These are phyloP conservation scores for Ustilago bromivora DNA, from an alignment of 1,284 basidiomycete genomes.

Conservation along the genomic window DNA sequence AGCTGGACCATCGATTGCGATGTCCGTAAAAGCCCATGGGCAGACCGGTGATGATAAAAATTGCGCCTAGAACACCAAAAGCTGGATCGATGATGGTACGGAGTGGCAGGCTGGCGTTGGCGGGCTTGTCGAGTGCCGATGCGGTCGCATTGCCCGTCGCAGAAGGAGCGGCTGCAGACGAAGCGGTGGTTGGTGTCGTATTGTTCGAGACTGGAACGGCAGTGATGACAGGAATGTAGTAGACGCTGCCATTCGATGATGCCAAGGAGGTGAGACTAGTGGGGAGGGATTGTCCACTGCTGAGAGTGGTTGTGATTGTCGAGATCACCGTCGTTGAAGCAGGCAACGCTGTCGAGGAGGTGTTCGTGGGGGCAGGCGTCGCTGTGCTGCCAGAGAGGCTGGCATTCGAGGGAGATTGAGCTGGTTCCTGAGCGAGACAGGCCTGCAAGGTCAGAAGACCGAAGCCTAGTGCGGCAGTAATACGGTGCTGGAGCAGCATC, in stretches of 20 bases:
- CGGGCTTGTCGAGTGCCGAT: conserved; percentile 10
- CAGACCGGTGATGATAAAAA: conserved; percentile 88
- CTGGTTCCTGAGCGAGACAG: conserved; percentile 18
- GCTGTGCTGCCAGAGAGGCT: conserved; percentile 13
- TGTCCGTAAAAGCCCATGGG: conserved; percentile 90
- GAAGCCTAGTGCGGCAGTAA: conserved; percentile 5
- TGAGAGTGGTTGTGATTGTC: conserved; percentile 43
- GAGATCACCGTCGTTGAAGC: conserved; percentile 25
- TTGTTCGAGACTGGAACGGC: conserved; percentile 19
- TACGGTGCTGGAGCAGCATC: conserved; percentile 21
- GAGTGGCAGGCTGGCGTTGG: conserved; percentile 38
- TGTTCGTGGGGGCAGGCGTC: conserved; percentile 5
- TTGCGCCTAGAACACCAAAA: conserved; percentile 86
- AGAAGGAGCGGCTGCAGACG: conserved; percentile 8
- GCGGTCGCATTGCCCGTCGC: conserved; percentile 16
- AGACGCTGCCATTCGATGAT: conserved; percentile 35
- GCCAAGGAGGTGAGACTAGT: conserved; percentile 39
- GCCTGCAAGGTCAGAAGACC: conserved; percentile 17
- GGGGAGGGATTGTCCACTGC: conserved; percentile 38
- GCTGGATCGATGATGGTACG: conserved; percentile 78
- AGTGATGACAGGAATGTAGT: conserved; percentile 39
- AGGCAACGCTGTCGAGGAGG: conserved; percentile 6
- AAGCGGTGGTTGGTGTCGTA: conserved; percentile 8
- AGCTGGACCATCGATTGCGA: conserved; percentile 51
- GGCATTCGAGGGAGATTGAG: conserved; percentile 21